Percentiles rank a stretch among this genome's conserved stretches.
Conservation (phyloP, 108 stramenopile genomes). For the Cyclotella atomus region DNA sequence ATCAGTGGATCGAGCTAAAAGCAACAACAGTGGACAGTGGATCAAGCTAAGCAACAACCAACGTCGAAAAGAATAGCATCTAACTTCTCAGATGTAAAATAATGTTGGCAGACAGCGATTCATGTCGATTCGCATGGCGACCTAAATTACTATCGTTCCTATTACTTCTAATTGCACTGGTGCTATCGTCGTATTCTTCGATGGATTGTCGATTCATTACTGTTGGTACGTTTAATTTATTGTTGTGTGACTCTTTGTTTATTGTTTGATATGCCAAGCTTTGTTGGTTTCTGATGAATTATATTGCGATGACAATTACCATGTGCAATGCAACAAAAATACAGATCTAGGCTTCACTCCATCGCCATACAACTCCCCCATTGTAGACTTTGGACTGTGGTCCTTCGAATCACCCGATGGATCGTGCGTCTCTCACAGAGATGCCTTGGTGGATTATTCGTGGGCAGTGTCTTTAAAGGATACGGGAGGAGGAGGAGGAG, state of each 20-base stretch:
- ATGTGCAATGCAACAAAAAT: too few species aligned
- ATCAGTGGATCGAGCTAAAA: too few species aligned
- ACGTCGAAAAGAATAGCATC: too few species aligned
- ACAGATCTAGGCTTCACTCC: conserved; percentile 1
- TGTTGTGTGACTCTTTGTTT: not conserved
- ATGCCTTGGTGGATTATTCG: not conserved
- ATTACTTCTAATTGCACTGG: not conserved
- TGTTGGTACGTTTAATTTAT: not conserved
- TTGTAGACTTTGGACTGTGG: conserved; percentile 1
- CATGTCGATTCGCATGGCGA: conserved; percentile 1
- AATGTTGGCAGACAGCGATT: not conserved
- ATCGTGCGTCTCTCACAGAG: not conserved
- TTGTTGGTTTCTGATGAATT: not conserved
- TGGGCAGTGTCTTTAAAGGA: not conserved
- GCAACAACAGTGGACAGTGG: too few species aligned
- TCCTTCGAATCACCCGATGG: conserved; percentile 9
- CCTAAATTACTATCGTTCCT: conserved; percentile 9
- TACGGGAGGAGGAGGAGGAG: not conserved
- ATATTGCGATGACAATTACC: not conserved
- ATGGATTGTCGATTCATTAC: not conserved
- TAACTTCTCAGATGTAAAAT: too few species aligned
- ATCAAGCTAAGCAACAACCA: too few species aligned
- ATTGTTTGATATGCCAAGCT: too few species aligned
- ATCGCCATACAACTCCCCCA: not conserved
- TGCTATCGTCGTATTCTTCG: not conserved